Conservation (phyloP, 2,329 filamentous ascomycete species). For the Bipolaris gigantea region DNA sequence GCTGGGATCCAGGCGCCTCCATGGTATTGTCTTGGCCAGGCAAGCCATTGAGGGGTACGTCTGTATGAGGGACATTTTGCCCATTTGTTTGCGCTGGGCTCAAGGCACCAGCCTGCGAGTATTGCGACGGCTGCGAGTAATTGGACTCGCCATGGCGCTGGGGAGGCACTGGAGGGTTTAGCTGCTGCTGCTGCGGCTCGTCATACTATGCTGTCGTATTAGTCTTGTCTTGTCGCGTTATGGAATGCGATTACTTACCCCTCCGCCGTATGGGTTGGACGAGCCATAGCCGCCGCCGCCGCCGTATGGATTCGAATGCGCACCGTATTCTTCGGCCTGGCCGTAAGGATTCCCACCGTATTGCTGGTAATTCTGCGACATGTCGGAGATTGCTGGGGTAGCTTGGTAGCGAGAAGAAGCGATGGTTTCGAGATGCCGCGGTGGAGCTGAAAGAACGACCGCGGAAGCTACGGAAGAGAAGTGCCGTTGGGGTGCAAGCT, state of each 20-base stretch:
- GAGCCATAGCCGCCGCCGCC: conserved; percentile 37
- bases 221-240: conserved; percentile 8
- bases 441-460: conserved; percentile 22
- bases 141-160: conserved; percentile 41
- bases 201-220: conserved; percentile 23
- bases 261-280: conserved; percentile 36
- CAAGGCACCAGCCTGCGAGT: conserved; percentile 26
- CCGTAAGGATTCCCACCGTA: conserved; percentile 35
- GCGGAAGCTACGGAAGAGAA: conserved; percentile 35
- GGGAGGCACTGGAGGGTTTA: conserved; percentile 35
- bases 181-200: conserved; percentile 27
- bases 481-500: conserved; percentile 15
- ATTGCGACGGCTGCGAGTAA: conserved; percentile 46
- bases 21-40: conserved; percentile 33
- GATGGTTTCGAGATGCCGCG: conserved; percentile 24
- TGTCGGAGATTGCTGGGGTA: conserved; percentile 18
- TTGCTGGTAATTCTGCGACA: conserved; percentile 56
- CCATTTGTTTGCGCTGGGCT: conserved; percentile 32
- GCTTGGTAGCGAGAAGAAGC: conserved; percentile 7
- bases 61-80: conserved; percentile 20
- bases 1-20: conserved; percentile 57
- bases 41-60: conserved; percentile 16
- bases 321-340: conserved; percentile 10
- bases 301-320: conserved; percentile 45
- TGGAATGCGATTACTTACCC: conserved; percentile 21